Evolutionary conservation across 805 yeast genomes (phyloP).

Genomic region (Metschnikowia orientalis): DNA sequence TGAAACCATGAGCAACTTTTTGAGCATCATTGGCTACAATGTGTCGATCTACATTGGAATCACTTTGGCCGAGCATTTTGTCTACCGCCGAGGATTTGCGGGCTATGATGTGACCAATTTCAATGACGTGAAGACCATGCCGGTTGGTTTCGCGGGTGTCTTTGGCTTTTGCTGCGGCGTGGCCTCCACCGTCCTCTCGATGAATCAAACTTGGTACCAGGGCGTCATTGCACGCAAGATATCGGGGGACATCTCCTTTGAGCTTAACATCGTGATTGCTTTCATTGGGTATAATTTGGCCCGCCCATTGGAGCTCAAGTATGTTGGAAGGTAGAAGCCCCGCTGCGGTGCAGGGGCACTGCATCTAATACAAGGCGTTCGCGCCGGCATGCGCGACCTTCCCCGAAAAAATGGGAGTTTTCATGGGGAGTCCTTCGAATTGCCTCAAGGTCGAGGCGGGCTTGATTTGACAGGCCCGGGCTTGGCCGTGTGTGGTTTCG

Average conservation of each 20-base stretch:
- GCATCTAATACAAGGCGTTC: no score
- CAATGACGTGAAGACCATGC: conserved; percentile 21
- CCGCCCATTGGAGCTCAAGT: conserved; percentile 30
- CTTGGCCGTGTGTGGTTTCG: no score
- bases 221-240: conserved; percentile 26
- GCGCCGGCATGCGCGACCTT: no score
- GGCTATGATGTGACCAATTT: conserved; percentile 27
- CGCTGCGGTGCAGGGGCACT: no score
- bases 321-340: conserved; percentile 14
- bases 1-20: conserved; percentile 28
- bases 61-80: conserved; percentile 26
- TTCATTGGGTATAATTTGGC: conserved; percentile 25
- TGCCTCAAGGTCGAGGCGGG: no score
- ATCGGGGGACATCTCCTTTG: conserved; percentile 32
- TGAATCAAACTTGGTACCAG: conserved; percentile 32
- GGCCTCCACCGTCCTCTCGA: conserved; percentile 29
- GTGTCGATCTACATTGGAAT: conserved; percentile 33
- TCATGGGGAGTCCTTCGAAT: no score
- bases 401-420: no score
- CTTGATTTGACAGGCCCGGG: no score
- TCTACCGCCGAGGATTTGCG: conserved; percentile 24
- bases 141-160: conserved; percentile 30
- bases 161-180: conserved; percentile 29
- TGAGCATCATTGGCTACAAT: conserved; percentile 30
- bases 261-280: conserved; percentile 26